These are phyloP conservation scores for Phytopythium mirpurense DNA, from an alignment of 352 stramenopile species.

Conservation along the genomic window DNA sequence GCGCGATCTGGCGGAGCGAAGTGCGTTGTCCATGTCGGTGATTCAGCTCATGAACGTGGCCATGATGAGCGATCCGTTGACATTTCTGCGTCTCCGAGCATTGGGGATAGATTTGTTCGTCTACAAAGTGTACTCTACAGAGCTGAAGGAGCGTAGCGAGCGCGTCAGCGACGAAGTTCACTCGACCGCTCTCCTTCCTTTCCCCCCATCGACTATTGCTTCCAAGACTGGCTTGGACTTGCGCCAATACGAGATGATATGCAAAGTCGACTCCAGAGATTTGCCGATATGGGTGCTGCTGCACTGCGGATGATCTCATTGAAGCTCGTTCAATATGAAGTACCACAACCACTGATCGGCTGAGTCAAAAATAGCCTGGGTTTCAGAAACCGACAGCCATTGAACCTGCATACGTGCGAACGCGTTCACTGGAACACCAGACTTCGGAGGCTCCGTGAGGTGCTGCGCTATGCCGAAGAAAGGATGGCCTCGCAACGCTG, in stretches of 20 bases:
- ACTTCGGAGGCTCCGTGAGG: neutral
- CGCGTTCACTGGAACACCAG: too few species aligned
- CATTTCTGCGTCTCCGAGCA: constrained; percentile 12
- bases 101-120: constrained; percentile 14
- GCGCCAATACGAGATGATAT: constrained; percentile 15
- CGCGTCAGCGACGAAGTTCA: neutral
- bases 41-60: constrained; percentile 22
- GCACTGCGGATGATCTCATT: constrained; percentile 10
- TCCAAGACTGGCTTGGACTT: constrained; percentile 12
- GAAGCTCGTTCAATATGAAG: too few species aligned
- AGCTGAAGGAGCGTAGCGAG: too few species aligned
- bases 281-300: constrained; percentile 16
- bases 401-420: too few species aligned
- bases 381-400: too few species aligned
- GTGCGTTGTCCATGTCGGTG: constrained; percentile 9
- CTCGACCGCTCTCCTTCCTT: constrained; percentile 20
- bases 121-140: constrained; percentile 1
- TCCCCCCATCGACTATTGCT: constrained; percentile 15
- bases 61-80: constrained; percentile 24
- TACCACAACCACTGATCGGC: too few species aligned
- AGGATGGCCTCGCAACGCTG: neutral
- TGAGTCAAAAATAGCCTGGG: too few species aligned
- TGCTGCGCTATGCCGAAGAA: neutral
- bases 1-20: constrained; percentile 1
- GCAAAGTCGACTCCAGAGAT: constrained; percentile 13